Evolutionary conservation across 768 basidiomycete species (phyloP), one percentile per base, ranked within the genome.

Genomic region (Psilocybe cyanescens): DNA sequence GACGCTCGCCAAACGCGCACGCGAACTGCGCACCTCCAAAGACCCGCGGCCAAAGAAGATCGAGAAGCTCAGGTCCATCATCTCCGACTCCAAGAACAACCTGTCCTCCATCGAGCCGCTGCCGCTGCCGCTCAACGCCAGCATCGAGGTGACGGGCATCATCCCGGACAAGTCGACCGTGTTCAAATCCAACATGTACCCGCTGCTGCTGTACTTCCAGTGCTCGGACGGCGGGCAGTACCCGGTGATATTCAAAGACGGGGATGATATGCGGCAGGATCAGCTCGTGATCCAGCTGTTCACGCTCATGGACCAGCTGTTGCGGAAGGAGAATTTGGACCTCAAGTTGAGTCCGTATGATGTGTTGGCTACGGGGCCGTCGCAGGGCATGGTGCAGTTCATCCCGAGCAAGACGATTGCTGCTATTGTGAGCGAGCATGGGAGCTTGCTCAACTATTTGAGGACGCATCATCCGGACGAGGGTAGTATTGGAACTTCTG

Each of bases 201-300:
- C 97, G 0, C 82, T 99, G 55, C 81, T 97, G 17, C 81, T 99
- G 16, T 94, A 91, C 74, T 97, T 99, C 75, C 89, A 93, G 67
- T 91, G 92, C 66, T 80, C 87, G 8, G 91, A 94, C 59, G 89
- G 92, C 8, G 83, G 87, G 14, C 92, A 95, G 71, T 99, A 91
- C 74, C 92, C 96, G 0, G 85, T 98, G 55, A 99, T 99, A 62
- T 98, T 99, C 83, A 99, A 99, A 76, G 96, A 98, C 67, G 97
- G 97, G 12, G 97, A 99, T 71, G 97, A 99, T 71, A 90, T 99
- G 83, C 89, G 97, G 19, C 97, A 99, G 74, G 97, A 99, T 72
- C 97, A 99, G 73, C 86, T 99, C 39, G 96, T 99, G 29, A 91
- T 99, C 53, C 97, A 99, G 74, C 82, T 99, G n/a, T 96, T 99